These are phyloP conservation scores for Pisolithus marmoratus DNA, from an alignment of 768 basidiomycete species.

Conservation along the genomic window DNA sequence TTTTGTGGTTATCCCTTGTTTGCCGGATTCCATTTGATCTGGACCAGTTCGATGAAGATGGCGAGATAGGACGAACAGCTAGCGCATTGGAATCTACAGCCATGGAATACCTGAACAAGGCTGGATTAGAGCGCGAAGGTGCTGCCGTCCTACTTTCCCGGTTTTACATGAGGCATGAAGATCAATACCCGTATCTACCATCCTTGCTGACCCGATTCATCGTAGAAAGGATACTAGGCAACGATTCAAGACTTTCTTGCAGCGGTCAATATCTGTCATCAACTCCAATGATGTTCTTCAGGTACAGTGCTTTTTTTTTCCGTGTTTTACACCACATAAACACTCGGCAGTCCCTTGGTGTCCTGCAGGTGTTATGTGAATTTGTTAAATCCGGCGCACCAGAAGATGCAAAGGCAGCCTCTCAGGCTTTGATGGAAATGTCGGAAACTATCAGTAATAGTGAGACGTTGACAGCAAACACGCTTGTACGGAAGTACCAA, in stretches of 20 bases:
- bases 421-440: slow-evolving; percentile 41
- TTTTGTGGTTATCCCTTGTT: slow-evolving; percentile 93
- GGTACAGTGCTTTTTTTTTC: slow-evolving; percentile 31
- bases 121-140: slow-evolving; percentile 82
- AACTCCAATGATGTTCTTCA: slow-evolving; percentile 40
- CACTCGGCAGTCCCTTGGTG: slow-evolving; percentile 52
- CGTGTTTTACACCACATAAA: not conserved
- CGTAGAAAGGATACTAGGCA: slow-evolving; percentile 53
- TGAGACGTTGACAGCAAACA: slow-evolving; percentile 44
- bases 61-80: slow-evolving; percentile 49
- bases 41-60: slow-evolving; percentile 70
- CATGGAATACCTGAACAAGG: slow-evolving; percentile 50
- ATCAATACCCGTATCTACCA: not conserved
- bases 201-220: slow-evolving; percentile 8
- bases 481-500: slow-evolving; percentile 61
- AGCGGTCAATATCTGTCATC: slow-evolving; percentile 38
- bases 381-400: slow-evolving; percentile 59
- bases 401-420: slow-evolving; percentile 43
- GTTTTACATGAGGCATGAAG: slow-evolving; percentile 68
- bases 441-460: slow-evolving; percentile 37
- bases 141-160: slow-evolving; percentile 78
- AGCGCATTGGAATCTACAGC: slow-evolving; percentile 51
- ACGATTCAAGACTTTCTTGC: slow-evolving; percentile 48
- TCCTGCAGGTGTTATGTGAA: slow-evolving; percentile 65
- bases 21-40: slow-evolving; percentile 93